These are phyloP conservation scores for Tetraselmis chui DNA, from an alignment of 139 green algal species.

Conservation along the genomic window DNA sequence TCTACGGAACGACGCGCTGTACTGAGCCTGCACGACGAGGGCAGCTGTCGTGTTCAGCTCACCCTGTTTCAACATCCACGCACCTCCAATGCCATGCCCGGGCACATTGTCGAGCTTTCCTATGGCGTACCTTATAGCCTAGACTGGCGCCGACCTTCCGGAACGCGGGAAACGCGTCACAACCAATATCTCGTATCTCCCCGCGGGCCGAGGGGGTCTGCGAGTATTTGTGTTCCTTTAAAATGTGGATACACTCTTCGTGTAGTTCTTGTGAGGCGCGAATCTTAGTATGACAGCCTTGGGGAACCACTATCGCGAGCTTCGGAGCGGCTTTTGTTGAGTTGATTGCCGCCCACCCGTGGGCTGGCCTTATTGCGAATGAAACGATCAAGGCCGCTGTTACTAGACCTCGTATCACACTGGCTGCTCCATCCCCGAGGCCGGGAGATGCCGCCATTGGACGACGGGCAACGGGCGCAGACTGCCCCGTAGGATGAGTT, in stretches of 20 bases:
- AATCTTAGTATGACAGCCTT: background rate
- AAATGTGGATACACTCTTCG: background rate
- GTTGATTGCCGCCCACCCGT: too few relatives aligned
- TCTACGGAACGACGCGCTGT: background rate
- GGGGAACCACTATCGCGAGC: background rate
- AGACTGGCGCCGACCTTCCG: background rate
- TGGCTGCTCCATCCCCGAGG: too few relatives aligned
- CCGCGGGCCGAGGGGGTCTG: background rate
- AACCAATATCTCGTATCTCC: background rate
- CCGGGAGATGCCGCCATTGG: too few relatives aligned
- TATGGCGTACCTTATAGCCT: background rate
- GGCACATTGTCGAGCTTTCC: background rate
- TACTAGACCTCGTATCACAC: too few relatives aligned
- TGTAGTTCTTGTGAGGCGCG: background rate
- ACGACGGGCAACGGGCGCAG: too few relatives aligned
- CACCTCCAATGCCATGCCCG: background rate
- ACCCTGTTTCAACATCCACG: background rate
- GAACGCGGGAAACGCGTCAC: background rate
- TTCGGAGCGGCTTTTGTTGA: background rate
- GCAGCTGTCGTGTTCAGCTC: background rate
- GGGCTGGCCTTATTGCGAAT: too few relatives aligned
- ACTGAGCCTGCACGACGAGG: background rate
- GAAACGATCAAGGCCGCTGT: too few relatives aligned
- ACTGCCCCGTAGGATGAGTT: too few relatives aligned
- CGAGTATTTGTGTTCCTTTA: background rate